Conservation (phyloP, 139 green algal genomes). For the Chlorella vulgaris region DNA sequence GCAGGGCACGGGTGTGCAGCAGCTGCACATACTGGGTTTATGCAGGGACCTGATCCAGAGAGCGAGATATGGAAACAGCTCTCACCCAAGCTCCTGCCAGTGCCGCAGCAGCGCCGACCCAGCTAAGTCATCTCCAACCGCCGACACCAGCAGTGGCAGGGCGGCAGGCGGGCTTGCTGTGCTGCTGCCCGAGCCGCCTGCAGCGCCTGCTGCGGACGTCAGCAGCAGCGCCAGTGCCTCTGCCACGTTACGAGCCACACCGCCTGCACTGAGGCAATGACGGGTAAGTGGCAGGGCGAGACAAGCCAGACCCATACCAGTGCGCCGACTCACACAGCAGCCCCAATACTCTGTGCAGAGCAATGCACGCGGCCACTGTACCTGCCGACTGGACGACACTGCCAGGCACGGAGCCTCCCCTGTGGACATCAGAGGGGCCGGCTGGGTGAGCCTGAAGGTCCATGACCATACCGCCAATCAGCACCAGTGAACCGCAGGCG, state of each 20-base stretch:
- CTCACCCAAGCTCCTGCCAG: slow-evolving; percentile 33
- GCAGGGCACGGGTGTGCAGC: too few species aligned
- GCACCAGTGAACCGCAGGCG: not conserved
- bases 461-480: slow-evolving; percentile 46
- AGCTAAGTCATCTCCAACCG: slow-evolving; percentile 53
- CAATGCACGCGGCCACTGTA: not conserved
- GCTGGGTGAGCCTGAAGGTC: slow-evolving; percentile 37
- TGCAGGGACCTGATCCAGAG: too few species aligned
- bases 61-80: too few species aligned
- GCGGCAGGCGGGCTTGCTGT: not conserved
- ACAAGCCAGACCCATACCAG: not conserved
- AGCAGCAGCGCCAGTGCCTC: slow-evolving; percentile 47
- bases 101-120: slow-evolving; percentile 46
- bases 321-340: too few species aligned
- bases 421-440: slow-evolving; percentile 11
- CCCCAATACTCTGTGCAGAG: too few species aligned
- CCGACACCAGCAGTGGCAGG: slow-evolving; percentile 50
- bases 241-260: slow-evolving; percentile 71
- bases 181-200: not conserved
- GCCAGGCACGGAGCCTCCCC: slow-evolving; percentile 47
- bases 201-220: not conserved
- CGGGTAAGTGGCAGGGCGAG: not conserved
- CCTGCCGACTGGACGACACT: slow-evolving; percentile 47
- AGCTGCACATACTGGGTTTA: too few species aligned
- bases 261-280: slow-evolving; percentile 33